Conservation (phyloP, 805 yeast species). For the Cyberlindnera amylophila region DNA sequence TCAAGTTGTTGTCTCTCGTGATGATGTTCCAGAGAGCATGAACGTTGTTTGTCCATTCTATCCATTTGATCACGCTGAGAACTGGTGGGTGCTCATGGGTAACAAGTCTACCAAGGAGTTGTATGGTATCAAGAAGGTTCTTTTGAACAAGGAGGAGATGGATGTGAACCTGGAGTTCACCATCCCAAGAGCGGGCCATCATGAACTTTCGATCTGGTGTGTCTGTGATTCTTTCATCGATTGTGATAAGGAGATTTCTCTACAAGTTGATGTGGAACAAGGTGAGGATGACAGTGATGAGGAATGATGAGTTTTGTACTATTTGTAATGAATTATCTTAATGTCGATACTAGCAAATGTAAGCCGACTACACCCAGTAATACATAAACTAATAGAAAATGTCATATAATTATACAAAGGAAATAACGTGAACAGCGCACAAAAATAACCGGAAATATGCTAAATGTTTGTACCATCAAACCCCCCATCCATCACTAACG, state of each 20-base stretch:
- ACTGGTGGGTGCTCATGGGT: constrained; percentile 90
- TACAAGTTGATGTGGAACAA: constrained; percentile 44
- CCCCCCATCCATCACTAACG: not conserved
- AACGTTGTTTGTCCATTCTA: constrained; percentile 54
- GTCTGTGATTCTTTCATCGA: constrained; percentile 91
- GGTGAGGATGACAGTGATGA: constrained; percentile 28
- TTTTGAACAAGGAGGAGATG: constrained; percentile 50
- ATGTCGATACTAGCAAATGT: too few relatives aligned
- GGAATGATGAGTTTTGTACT: constrained; percentile 7
- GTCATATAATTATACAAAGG: too few relatives aligned
- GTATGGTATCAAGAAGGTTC: constrained; percentile 67
- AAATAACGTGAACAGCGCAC: too few relatives aligned
- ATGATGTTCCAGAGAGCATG: constrained; percentile 73
- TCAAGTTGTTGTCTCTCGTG: constrained; percentile 52
- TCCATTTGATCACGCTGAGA: constrained; percentile 59
- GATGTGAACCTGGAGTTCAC: constrained; percentile 50
- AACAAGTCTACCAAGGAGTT: constrained; percentile 55
- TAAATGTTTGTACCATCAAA: not conserved
- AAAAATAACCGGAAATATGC: not conserved
- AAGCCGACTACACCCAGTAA: too few relatives aligned
- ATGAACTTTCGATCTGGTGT: constrained; percentile 70
- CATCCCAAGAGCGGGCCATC: constrained; percentile 58
- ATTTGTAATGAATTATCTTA: too few relatives aligned
- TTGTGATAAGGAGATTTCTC: constrained; percentile 76
- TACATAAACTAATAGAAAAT: too few relatives aligned